A percentile compares a stretch with the other conserved stretches of the same genome.
These are phyloP conservation scores for Cucumis sativus DNA, from an alignment of 306 rosid genomes.

Conservation along the genomic window Cucumber_9930_V3 NC_026660.2:6579501-6580000, in stretches of 20 bases:
- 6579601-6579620: constrained; percentile 96
- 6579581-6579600: neutral
- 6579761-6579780: too few relatives aligned
- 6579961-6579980: neutral
- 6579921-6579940: constrained; percentile 78
- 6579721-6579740: neutral
- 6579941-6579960: constrained; percentile 30
- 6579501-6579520: too few relatives aligned
- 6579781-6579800: too few relatives aligned
- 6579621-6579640: constrained; percentile 97
- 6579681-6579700: constrained; percentile 42
- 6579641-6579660: constrained; percentile 90
- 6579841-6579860: neutral
- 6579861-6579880: constrained; percentile 38
- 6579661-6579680: constrained; percentile 83
- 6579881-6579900: constrained; percentile 95
- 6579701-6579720: neutral
- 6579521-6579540: too few relatives aligned
- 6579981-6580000: neutral
- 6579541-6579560: neutral
- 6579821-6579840: neutral
- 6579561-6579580: neutral
- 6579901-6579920: constrained; percentile 93
- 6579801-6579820: neutral
- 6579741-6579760: too few relatives aligned